Evolutionary conservation across 2,329 filamentous ascomycete genomes (phyloP).

Genomic region (Fusarium austroafricanum): DNA sequence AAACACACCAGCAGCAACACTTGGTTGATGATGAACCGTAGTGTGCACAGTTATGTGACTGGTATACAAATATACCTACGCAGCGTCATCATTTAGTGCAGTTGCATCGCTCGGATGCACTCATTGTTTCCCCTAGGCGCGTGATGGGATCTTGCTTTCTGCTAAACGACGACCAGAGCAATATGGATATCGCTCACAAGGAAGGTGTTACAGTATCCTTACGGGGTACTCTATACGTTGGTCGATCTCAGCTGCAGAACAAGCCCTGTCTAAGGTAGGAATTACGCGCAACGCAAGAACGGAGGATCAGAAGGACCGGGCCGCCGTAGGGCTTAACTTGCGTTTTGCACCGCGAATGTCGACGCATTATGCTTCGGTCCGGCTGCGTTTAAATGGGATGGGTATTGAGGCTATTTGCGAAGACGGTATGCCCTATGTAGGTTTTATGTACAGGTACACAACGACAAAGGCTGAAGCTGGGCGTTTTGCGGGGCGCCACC

Average conservation of each 20-base stretch:
- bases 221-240: not conserved
- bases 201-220: not conserved
- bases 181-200: not conserved
- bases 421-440: too few species aligned
- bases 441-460: not conserved
- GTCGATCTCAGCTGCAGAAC: not conserved
- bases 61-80: not conserved
- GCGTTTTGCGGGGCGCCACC: constrained; percentile 32
- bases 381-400: not conserved
- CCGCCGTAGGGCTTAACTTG: constrained; percentile 25
- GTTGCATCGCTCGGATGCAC: constrained; percentile 10
- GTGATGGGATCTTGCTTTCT: constrained; percentile 9
- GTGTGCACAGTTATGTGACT: not conserved
- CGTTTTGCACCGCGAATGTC: not conserved
- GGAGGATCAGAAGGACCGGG: constrained; percentile 29
- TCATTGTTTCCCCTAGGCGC: constrained; percentile 8
- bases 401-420: constrained; percentile 32
- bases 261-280: not conserved
- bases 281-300: constrained; percentile 5
- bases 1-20: too few species aligned
- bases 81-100: constrained; percentile 21
- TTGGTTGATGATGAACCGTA: not conserved
- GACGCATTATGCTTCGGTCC: constrained; percentile 3
- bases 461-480: constrained; percentile 4
- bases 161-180: not conserved